Percentiles rank a stretch among this genome's conserved stretches.
Conservation (phyloP, 208 protist genomes). For the Trypanosoma mega region DNA sequence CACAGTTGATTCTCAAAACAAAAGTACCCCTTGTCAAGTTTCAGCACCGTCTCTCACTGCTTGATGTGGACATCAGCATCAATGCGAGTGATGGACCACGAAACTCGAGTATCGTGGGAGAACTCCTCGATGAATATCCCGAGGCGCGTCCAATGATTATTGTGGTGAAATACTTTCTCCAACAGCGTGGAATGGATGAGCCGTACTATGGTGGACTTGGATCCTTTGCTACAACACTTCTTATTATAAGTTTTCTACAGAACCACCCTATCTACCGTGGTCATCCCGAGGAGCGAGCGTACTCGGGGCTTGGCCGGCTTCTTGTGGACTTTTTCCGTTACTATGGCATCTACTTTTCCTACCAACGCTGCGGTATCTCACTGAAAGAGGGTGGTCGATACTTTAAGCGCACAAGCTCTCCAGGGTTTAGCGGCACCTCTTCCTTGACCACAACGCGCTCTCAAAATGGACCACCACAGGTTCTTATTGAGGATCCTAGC, state of each 20-base stretch:
- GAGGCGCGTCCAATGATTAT: conserved; percentile 78
- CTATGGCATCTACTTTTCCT: conserved; percentile 88
- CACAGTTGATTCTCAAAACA: conserved; percentile 90
- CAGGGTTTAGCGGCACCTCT: not conserved
- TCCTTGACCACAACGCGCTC: conserved; percentile 7
- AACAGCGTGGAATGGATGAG: conserved; percentile 92
- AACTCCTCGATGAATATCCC: conserved; percentile 63
- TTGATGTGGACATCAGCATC: conserved; percentile 92
- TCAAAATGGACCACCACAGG: conserved; percentile 40
- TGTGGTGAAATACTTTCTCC: conserved; percentile 91
- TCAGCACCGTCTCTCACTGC: conserved; percentile 53
- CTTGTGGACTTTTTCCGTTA: conserved; percentile 94
- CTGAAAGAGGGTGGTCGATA: conserved; percentile 52
- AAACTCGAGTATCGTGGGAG: conserved; percentile 75
- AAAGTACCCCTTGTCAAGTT: conserved; percentile 95
- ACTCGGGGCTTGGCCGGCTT: conserved; percentile 85
- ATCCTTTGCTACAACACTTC: conserved; percentile 84
- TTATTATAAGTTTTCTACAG: conserved; percentile 93
- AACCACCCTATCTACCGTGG: conserved; percentile 79
- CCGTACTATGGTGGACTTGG: conserved; percentile 92
- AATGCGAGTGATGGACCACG: conserved; percentile 74
- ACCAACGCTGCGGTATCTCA: conserved; percentile 72
- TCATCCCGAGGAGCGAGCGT: conserved; percentile 38
- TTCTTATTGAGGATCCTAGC: conserved; percentile 66
- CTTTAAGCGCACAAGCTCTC: conserved; percentile 36